phyloP scores from a whole-genome alignment of 2,329 filamentous ascomycete species.

The Colletotrichum trifolii region DNA sequence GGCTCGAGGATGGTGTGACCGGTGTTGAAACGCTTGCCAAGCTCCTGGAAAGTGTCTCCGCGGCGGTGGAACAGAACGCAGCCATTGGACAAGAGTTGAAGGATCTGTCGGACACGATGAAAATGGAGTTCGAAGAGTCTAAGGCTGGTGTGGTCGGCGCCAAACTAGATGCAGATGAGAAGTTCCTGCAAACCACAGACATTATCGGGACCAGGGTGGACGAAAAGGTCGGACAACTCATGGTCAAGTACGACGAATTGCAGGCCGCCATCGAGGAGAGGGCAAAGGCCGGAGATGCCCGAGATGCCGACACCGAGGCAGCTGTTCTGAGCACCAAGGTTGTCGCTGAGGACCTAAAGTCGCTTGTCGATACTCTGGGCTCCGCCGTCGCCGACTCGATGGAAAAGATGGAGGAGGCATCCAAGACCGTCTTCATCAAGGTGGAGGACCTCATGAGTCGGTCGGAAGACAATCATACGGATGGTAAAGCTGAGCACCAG shows the following conservation, averaged over 20 bases:
- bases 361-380: constrained; percentile 86
- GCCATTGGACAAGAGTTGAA: constrained; percentile 72
- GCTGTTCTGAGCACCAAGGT: constrained; percentile 80
- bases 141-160: constrained; percentile 81
- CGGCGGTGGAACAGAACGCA: constrained; percentile 69
- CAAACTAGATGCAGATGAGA: constrained; percentile 87
- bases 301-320: constrained; percentile 77
- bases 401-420: constrained; percentile 88
- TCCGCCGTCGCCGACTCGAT: constrained; percentile 83
- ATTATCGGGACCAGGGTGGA: constrained; percentile 67
- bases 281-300: constrained; percentile 77
- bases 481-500: constrained; percentile 82
- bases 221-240: constrained; percentile 78
- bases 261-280: constrained; percentile 80
- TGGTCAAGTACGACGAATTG: constrained; percentile 89
- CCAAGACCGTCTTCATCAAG: constrained; percentile 84
- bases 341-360: constrained; percentile 87
- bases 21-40: constrained; percentile 80
- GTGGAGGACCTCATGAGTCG: constrained; percentile 83
- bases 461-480: constrained; percentile 78
- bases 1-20: constrained; percentile 79
- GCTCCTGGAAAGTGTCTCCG: constrained; percentile 73
- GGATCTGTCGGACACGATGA: constrained; percentile 80
- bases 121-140: constrained; percentile 87
- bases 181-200: constrained; percentile 70